These are phyloP conservation scores for Parascedosporium putredinis DNA, from an alignment of 2,329 filamentous ascomycete species.

Conservation along the genomic window DNA sequence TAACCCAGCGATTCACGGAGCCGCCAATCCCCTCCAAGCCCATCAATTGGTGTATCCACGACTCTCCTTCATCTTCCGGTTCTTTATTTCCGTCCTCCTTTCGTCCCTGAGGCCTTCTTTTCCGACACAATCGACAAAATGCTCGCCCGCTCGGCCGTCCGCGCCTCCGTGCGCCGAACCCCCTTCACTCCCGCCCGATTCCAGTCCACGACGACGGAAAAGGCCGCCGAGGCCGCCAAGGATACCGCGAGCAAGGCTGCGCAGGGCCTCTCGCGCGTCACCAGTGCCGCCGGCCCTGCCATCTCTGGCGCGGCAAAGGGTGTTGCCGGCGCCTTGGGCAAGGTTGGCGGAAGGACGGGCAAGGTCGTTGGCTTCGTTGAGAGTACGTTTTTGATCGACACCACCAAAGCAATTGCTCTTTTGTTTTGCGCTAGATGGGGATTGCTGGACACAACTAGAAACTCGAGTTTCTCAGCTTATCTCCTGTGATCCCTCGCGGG, in stretches of 20 bases:
- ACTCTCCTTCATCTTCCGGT: slow-evolving; percentile 1
- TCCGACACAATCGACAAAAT: slow-evolving; percentile 13
- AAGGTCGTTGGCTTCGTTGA: slow-evolving; percentile 70
- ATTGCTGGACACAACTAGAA: too few relatives aligned
- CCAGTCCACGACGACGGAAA: slow-evolving; percentile 45
- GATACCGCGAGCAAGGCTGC: slow-evolving; percentile 44
- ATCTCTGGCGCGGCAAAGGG: slow-evolving; percentile 63
- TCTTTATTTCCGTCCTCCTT: neutral
- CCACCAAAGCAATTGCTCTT: too few relatives aligned
- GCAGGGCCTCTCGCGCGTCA: slow-evolving; percentile 73
- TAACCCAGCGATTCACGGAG: neutral
- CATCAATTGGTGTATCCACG: slow-evolving; percentile 24
- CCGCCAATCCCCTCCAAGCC: slow-evolving; percentile 10
- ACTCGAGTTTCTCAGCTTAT: too few relatives aligned
- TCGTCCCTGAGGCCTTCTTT: slow-evolving; percentile 4
- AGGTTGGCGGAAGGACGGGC: slow-evolving; percentile 75
- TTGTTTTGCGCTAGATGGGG: neutral
- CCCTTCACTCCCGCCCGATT: slow-evolving; percentile 40
- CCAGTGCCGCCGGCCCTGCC: slow-evolving; percentile 68
- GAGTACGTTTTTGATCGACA: slow-evolving; percentile 55
- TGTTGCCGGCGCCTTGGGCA: slow-evolving; percentile 55
- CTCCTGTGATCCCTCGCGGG: too few relatives aligned
- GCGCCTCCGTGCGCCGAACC: slow-evolving; percentile 35
- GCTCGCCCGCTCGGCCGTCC: slow-evolving; percentile 31
- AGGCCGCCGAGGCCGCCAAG: slow-evolving; percentile 33